Percentiles rank a stretch among this genome's conserved stretches.
These are phyloP conservation scores for Penicillium robsamsonii DNA, from an alignment of 495 filamentous ascomycete genomes.

Conservation along the genomic window DNA sequence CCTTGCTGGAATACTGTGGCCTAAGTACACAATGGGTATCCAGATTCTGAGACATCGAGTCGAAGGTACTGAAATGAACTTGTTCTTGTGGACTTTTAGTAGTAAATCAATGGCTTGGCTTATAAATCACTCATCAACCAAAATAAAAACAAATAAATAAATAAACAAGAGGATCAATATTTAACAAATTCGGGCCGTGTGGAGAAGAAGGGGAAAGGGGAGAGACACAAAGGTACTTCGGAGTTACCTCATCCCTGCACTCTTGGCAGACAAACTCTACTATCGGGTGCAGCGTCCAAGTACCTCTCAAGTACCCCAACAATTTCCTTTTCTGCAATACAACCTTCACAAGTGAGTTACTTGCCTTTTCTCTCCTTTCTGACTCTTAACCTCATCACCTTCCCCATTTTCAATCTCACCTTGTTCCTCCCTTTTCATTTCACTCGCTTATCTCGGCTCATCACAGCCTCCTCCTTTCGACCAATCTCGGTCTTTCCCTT, in stretches of 20 bases:
- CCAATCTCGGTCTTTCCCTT: constrained; percentile 1
- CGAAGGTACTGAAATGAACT: not conserved
- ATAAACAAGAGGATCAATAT: not conserved
- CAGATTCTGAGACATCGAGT: not conserved
- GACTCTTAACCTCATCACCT: constrained; percentile 9
- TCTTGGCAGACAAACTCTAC: constrained; percentile 8
- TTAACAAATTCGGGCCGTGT: not conserved
- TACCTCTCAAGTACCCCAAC: constrained; percentile 8
- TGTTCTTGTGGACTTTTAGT: not conserved
- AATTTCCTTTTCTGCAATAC: constrained; percentile 11
- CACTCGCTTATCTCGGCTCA: constrained; percentile 18
- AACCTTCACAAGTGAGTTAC: constrained; percentile 8
- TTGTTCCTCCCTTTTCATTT: constrained; percentile 15
- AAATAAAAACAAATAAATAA: not conserved
- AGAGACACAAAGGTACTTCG: constrained; percentile 5
- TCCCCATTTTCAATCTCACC: not conserved
- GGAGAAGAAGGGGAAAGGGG: constrained; percentile 5
- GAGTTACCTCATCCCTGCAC: constrained; percentile 11
- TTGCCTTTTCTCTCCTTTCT: constrained; percentile 25
- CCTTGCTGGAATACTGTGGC: not conserved
- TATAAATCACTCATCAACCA: not conserved
- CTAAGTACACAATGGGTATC: not conserved
- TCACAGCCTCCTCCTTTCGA: constrained; percentile 1
- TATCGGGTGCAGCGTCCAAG: constrained; percentile 2
- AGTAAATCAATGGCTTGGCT: not conserved